Percentiles rank a stretch among this genome's conserved stretches.
Conservation (phyloP, 768 basidiomycete genomes). For the Phaffia tasmanica region DNA sequence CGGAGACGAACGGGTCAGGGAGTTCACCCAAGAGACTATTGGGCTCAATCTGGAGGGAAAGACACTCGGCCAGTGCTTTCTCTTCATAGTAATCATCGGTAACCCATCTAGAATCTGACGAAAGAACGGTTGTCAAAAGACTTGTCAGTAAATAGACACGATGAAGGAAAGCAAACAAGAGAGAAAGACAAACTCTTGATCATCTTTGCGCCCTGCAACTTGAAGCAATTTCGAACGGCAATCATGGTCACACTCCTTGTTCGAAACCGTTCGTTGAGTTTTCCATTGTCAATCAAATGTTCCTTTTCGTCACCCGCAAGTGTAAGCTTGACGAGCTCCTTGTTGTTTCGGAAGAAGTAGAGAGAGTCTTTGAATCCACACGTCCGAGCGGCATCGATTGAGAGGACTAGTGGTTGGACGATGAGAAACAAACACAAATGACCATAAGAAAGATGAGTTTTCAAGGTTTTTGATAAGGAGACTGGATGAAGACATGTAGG, state of each 20-base stretch:
- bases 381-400: conserved; percentile 91
- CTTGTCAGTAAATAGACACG: not conserved
- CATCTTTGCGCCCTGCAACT: conserved; percentile 85
- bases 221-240: conserved; percentile 83
- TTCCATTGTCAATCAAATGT: conserved; percentile 73
- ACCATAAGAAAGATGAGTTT: not conserved
- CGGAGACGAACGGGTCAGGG: conserved; percentile 46
- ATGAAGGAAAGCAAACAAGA: not conserved
- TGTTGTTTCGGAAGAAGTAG: conserved; percentile 93
- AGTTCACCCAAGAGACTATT: conserved; percentile 75
- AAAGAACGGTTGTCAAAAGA: not conserved
- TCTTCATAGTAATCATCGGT: conserved; percentile 94
- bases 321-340: conserved; percentile 77
- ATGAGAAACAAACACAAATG: not conserved
- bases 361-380: conserved; percentile 93
- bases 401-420: conserved; percentile 48
- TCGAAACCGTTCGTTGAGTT: conserved; percentile 75
- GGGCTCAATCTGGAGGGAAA: conserved; percentile 67
- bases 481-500: not conserved
- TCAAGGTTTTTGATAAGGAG: not conserved
- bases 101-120: conserved; percentile 76
- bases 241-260: conserved; percentile 89
- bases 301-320: conserved; percentile 87
- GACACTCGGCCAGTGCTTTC: conserved; percentile 61
- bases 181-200: conserved; percentile 53